These are phyloP conservation scores for Scleromitrula shiraiana DNA, from an alignment of 2,329 filamentous ascomycete species.

Conservation along the genomic window DNA sequence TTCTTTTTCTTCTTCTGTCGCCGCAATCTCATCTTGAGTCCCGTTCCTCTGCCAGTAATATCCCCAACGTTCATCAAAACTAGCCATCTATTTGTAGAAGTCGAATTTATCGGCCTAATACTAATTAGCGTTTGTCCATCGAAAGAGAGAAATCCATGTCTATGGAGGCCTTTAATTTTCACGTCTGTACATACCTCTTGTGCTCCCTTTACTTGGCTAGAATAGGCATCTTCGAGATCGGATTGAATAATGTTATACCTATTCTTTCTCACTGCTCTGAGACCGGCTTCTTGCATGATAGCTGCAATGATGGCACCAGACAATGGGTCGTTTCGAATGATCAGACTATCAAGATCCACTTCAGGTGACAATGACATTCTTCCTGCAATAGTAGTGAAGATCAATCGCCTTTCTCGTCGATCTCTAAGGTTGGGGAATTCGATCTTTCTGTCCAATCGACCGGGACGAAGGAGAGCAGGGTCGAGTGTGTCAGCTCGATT, in stretches of 20 bases:
- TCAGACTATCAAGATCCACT: conserved; percentile 91
- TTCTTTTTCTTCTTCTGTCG: no score
- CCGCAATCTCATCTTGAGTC: no score
- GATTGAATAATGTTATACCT: conserved; percentile 98
- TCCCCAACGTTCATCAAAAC: not conserved
- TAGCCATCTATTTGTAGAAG: conserved; percentile 66
- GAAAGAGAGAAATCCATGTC: not conserved
- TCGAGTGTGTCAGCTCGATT: conserved; percentile 97
- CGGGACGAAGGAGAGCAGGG: conserved; percentile 86
- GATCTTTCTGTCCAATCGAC: conserved; percentile 95
- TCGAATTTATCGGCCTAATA: conserved; percentile 65
- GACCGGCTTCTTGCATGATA: conserved; percentile 97
- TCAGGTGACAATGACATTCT: conserved; percentile 98
- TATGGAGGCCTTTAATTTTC: conserved; percentile 31
- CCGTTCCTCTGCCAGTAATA: not conserved
- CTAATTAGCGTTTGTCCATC: conserved; percentile 30
- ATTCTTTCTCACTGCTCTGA: conserved; percentile 93
- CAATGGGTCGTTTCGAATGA: conserved; percentile 91
- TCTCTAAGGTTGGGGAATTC: conserved; percentile 96
- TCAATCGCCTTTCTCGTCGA: conserved; percentile 86
- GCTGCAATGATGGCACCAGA: conserved; percentile 94
- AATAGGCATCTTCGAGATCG: conserved; percentile 95
- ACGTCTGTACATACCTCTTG: conserved; percentile 47
- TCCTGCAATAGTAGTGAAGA: conserved; percentile 92
- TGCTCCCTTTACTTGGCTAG: conserved; percentile 85